Percentiles rank a stretch among this genome's conserved stretches.
These are phyloP conservation scores for Linum lewisii DNA, from an alignment of 345 rosid species.

Conservation along the genomic window DNA sequence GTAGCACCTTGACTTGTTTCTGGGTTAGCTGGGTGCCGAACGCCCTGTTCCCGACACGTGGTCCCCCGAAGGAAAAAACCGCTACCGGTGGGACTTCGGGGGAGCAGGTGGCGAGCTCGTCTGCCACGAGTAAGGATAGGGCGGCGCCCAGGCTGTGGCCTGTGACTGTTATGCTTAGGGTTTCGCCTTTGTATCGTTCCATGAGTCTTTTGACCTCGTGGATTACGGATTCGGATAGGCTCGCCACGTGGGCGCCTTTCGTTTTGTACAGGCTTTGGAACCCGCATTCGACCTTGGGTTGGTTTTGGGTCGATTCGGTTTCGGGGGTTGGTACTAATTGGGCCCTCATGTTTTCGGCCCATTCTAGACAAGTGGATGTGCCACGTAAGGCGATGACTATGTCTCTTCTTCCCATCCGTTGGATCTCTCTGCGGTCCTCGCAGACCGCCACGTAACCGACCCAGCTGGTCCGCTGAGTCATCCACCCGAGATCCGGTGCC, in stretches of 20 bases:
- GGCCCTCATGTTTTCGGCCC: constrained; percentile 85
- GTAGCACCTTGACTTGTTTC: constrained; percentile 18
- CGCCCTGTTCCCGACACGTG: constrained; percentile 19
- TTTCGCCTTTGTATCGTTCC: constrained; percentile 21
- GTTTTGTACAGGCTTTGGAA: constrained; percentile 24
- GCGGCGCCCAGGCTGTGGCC: constrained; percentile 30
- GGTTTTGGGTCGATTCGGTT: background rate
- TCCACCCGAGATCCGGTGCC: constrained; percentile 83
- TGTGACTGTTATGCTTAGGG: constrained; percentile 22
- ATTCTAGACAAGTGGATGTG: constrained; percentile 86
- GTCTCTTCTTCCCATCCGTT: constrained; percentile 91
- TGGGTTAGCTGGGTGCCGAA: constrained; percentile 11
- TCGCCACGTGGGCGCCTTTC: constrained; percentile 17
- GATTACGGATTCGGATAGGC: constrained; percentile 14
- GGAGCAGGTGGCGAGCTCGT: constrained; percentile 14
- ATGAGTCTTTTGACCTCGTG: constrained; percentile 18
- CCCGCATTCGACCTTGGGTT: constrained; percentile 20
- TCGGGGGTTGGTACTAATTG: constrained; percentile 10
- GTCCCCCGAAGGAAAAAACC: constrained; percentile 25
- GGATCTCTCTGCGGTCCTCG: constrained; percentile 68
- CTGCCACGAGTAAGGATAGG: constrained; percentile 14
- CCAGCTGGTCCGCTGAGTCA: constrained; percentile 95
- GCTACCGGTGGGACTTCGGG: constrained; percentile 18
- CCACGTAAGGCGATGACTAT: constrained; percentile 90
- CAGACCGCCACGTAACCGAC: constrained; percentile 90